Conservation (phyloP, 2,329 filamentous ascomycete genomes). For the Ascochyta clinopodiicola region DNA sequence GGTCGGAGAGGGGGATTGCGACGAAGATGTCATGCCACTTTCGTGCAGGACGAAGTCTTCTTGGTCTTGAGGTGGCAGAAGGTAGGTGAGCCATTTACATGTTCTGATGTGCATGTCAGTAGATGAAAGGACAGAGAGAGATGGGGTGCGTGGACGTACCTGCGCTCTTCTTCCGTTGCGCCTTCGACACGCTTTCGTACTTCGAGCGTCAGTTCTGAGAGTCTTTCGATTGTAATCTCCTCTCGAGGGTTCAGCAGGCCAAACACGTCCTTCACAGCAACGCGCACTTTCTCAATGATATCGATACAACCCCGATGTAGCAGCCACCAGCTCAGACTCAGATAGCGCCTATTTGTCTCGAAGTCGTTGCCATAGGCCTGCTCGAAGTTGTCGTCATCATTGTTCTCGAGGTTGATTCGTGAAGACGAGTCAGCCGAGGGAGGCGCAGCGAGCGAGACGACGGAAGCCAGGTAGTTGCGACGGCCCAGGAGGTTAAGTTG, state of each 20-base stretch:
- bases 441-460: slow-evolving; percentile 84
- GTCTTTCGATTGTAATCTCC: slow-evolving; percentile 78
- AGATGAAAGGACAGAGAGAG: neutral
- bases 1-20: slow-evolving; percentile 46
- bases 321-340: slow-evolving; percentile 98
- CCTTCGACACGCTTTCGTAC: slow-evolving; percentile 88
- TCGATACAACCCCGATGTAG: slow-evolving; percentile 88
- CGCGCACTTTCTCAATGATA: slow-evolving; percentile 79
- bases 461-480: slow-evolving; percentile 93
- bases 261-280: slow-evolving; percentile 88
- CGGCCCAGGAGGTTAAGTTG: slow-evolving; percentile 96
- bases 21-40: slow-evolving; percentile 72
- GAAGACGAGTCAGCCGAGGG: slow-evolving; percentile 67
- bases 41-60: slow-evolving; percentile 86
- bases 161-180: slow-evolving; percentile 67
- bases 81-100: slow-evolving; percentile 79
- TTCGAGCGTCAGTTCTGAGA: slow-evolving; percentile 81
- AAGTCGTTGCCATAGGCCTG: slow-evolving; percentile 91
- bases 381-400: slow-evolving; percentile 85
- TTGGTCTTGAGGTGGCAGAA: slow-evolving; percentile 79
- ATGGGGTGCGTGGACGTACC: slow-evolving; percentile 44
- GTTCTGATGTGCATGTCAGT: slow-evolving; percentile 45
- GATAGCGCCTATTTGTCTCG: slow-evolving; percentile 91
- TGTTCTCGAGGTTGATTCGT: slow-evolving; percentile 88
- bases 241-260: slow-evolving; percentile 88